phyloP scores from a whole-genome alignment of 129 eudicot genomes.

The Flaveria linearis region DNA sequence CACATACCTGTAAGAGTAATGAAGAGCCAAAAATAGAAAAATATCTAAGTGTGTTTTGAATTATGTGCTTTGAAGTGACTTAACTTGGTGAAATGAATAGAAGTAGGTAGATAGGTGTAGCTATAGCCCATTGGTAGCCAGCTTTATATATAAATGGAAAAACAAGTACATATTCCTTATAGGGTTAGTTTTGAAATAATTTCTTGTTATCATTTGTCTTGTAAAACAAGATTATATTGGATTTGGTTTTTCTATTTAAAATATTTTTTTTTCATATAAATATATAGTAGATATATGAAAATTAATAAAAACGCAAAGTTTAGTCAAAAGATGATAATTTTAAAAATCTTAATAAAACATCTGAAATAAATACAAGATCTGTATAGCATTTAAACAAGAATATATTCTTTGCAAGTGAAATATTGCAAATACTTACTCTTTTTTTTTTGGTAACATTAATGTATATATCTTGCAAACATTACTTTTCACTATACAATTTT shows the following conservation, averaged over 20 bases:
- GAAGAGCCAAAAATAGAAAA: conserved; percentile 33
- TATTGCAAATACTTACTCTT: too few species aligned
- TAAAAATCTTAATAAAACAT: neutral
- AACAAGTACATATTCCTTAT: conserved; percentile 40
- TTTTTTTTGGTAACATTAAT: neutral
- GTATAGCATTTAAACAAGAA: too few species aligned
- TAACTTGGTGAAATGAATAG: conserved; percentile 43
- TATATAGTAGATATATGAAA: neutral
- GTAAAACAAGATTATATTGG: conserved; percentile 8
- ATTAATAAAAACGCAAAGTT: neutral
- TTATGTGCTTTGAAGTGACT: conserved; percentile 36
- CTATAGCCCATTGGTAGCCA: conserved; percentile 37
- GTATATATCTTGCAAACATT: neutral
- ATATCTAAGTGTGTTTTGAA: conserved; percentile 34
- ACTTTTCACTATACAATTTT: too few species aligned
- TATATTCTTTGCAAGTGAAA: too few species aligned
- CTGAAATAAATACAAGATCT: too few species aligned
- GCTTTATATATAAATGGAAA: conserved; percentile 43
- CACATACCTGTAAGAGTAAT: conserved; percentile 64
- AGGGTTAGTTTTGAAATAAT: conserved; percentile 37
- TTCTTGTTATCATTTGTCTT: conserved; percentile 22
- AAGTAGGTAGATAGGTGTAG: conserved; percentile 43
- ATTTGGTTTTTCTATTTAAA: neutral
- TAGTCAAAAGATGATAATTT: neutral
- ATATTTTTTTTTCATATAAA: neutral